phyloP scores from a whole-genome alignment of 108 stramenopile genomes.

The Licmophora abbreviata region DNA sequence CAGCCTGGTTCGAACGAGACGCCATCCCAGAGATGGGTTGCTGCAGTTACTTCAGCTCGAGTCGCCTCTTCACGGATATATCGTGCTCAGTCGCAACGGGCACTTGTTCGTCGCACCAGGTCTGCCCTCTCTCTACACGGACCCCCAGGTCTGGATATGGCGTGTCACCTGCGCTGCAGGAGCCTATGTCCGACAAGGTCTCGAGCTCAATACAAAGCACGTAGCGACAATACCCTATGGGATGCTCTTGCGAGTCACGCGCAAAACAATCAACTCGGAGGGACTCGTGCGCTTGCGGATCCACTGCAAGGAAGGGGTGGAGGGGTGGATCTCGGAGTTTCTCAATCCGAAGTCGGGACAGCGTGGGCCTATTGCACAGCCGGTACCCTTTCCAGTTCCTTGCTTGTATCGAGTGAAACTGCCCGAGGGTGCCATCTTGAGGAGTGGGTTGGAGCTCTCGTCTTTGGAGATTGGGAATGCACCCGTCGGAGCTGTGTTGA shows the following conservation, averaged over 20 bases:
- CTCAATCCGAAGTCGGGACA: constrained; percentile 83
- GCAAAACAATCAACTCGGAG: constrained; percentile 59
- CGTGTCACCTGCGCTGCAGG: constrained; percentile 66
- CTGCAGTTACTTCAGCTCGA: constrained; percentile 31
- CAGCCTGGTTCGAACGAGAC: constrained; percentile 6
- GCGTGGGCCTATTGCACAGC: constrained; percentile 60
- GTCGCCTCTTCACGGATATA: constrained; percentile 31
- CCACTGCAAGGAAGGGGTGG: constrained; percentile 10
- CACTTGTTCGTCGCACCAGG: constrained; percentile 56
- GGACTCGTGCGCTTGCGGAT: constrained; percentile 62
- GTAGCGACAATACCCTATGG: constrained; percentile 62
- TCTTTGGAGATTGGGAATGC: constrained; percentile 45
- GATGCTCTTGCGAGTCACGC: constrained; percentile 44
- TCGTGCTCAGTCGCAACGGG: constrained; percentile 35
- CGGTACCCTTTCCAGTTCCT: constrained; percentile 64
- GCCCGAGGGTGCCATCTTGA: constrained; percentile 55
- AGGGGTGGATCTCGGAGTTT: constrained; percentile 84
- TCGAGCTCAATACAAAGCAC: constrained; percentile 60
- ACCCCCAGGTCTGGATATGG: constrained; percentile 45
- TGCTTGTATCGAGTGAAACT: constrained; percentile 42
- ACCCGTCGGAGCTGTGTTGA: constrained; percentile 32
- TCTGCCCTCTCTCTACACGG: constrained; percentile 25
- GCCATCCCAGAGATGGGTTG: constrained; percentile 8
- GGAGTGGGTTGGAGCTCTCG: constrained; percentile 66
- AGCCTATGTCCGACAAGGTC: constrained; percentile 66